Conservation (phyloP, 768 basidiomycete genomes). For the Pleurotus tuoliensis region DNA sequence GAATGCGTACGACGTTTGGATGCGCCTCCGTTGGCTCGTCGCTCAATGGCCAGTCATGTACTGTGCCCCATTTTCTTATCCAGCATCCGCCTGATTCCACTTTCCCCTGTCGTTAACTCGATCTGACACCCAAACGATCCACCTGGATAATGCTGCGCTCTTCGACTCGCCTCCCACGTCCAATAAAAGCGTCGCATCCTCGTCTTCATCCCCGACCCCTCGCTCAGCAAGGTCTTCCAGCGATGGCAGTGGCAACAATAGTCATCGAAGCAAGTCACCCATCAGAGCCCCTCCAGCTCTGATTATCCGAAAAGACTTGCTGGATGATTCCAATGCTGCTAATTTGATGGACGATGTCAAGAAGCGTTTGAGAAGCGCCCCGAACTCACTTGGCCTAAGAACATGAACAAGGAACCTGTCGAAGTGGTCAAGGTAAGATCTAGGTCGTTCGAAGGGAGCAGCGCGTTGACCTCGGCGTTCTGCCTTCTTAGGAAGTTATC, state of each 20-base stretch:
- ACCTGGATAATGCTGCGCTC: conserved; percentile 70
- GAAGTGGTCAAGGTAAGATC: conserved; percentile 82
- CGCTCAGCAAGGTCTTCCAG: conserved; percentile 43
- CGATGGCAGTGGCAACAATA: conserved; percentile 31
- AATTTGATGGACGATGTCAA: conserved; percentile 99
- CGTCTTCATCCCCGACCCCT: conserved; percentile 34
- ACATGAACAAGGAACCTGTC: conserved; percentile 96
- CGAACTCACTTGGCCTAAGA: conserved; percentile 96
- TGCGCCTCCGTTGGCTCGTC: too few species aligned
- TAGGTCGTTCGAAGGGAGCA: background rate
- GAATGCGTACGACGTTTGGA: too few species aligned
- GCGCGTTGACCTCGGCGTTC: background rate
- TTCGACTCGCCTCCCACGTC: conserved; percentile 54
- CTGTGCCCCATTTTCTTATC: too few species aligned
- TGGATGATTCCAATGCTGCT: conserved; percentile 98
- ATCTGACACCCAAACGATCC: too few species aligned
- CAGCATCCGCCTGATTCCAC: too few species aligned
- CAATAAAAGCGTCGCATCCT: conserved; percentile 43
- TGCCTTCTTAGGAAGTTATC: conserved; percentile 74
- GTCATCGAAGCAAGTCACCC: conserved; percentile 34
- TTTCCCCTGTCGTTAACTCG: too few species aligned
- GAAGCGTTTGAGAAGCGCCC: conserved; percentile 93
- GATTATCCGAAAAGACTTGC: conserved; percentile 89
- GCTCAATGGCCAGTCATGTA: too few species aligned
- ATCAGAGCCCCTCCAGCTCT: conserved; percentile 48